Conservation (phyloP, 2,329 filamentous ascomycete genomes). For the Botrytis aclada region DNA sequence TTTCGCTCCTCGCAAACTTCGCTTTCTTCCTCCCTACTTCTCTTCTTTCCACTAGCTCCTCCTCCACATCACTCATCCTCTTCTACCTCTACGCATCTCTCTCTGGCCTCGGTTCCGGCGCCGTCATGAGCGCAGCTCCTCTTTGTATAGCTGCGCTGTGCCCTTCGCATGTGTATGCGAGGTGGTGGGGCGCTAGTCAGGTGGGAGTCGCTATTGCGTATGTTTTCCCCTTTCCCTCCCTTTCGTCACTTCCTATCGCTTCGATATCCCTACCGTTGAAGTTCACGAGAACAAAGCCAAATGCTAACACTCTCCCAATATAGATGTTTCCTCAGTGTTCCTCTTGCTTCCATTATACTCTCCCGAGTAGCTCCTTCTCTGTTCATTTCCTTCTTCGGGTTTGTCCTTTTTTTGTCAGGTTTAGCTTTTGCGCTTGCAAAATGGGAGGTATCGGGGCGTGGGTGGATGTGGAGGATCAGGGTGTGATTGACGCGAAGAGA, state of each 20-base stretch:
- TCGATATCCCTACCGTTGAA: neutral
- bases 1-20: constrained; percentile 15
- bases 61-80: constrained; percentile 19
- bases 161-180: constrained; percentile 34
- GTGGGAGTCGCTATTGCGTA: constrained; percentile 35
- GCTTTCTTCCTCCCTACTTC: neutral
- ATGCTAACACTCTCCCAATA: neutral
- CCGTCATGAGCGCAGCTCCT: constrained; percentile 35
- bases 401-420: neutral
- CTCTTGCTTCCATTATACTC: neutral
- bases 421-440: neutral
- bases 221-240: constrained; percentile 18
- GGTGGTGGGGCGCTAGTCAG: constrained; percentile 35
- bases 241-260: neutral
- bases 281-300: neutral
- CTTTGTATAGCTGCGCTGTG: constrained; percentile 36
- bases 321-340: neutral
- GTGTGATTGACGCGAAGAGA: neutral
- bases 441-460: neutral
- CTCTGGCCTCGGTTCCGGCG: constrained; percentile 35
- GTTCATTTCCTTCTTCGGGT: neutral
- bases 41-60: neutral
- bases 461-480: neutral
- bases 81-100: constrained; percentile 36
- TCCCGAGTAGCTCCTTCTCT: neutral